A percentile compares a stretch with the other conserved stretches of the same genome.
Evolutionary conservation across 768 basidiomycete species (phyloP).

Genomic region (Pulveroboletus sp.): DNA sequence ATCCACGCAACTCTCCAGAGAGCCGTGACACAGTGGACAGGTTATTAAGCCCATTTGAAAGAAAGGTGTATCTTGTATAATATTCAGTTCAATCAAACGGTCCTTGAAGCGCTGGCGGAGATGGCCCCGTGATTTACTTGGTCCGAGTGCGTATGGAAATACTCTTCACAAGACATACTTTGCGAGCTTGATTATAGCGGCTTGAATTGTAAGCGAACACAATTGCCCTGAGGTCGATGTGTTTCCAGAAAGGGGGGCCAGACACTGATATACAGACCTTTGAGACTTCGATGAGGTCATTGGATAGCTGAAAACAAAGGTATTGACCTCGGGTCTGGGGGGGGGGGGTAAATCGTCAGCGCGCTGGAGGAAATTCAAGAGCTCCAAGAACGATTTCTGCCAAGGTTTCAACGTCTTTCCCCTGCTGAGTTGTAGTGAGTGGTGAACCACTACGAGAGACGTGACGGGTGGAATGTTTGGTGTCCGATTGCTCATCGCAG

Average conservation of each 20-base stretch:
- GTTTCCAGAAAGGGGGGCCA: background rate
- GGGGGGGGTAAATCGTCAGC: background rate
- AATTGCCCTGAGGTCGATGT: background rate
- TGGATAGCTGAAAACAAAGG: slow-evolving; percentile 15
- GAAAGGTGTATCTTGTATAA: background rate
- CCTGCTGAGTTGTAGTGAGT: background rate
- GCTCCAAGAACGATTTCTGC: slow-evolving; percentile 7
- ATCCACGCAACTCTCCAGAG: background rate
- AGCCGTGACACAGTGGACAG: background rate
- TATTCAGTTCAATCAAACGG: background rate
- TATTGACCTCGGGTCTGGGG: background rate
- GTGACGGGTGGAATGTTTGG: slow-evolving; percentile 1
- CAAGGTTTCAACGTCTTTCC: background rate
- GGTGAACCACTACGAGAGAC: background rate
- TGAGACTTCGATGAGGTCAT: slow-evolving; percentile 10
- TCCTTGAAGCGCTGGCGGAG: background rate
- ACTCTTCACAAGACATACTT: background rate
- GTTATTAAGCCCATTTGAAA: background rate
- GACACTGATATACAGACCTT: slow-evolving; percentile 11
- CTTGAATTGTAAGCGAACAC: background rate
- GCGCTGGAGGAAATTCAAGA: slow-evolving; percentile 6
- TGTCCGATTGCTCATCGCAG: background rate
- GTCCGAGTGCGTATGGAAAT: background rate
- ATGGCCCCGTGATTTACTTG: background rate
- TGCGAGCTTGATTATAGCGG: background rate